Evolutionary conservation across 2,329 filamentous ascomycete species (phyloP).

Genomic region (Ambrosiella xylebori): DNA sequence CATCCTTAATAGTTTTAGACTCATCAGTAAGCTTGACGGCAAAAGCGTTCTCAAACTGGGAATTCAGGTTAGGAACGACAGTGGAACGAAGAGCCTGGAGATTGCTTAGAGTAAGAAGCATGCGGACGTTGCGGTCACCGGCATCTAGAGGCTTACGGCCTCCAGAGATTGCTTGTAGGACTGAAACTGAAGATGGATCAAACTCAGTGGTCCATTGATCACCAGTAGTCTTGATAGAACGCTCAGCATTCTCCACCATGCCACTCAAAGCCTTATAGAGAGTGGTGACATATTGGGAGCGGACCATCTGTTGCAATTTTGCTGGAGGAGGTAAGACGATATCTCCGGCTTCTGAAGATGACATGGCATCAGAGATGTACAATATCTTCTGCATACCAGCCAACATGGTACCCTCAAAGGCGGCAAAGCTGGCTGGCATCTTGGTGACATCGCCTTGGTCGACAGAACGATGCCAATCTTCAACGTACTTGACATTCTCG

Average conservation of each 20-base stretch:
- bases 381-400: slow-evolving; percentile 86
- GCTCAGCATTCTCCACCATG: slow-evolving; percentile 93
- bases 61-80: slow-evolving; percentile 72
- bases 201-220: slow-evolving; percentile 40
- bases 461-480: slow-evolving; percentile 76
- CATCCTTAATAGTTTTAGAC: slow-evolving; percentile 77
- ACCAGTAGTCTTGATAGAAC: slow-evolving; percentile 45
- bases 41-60: slow-evolving; percentile 85
- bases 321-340: slow-evolving; percentile 72
- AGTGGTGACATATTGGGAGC: slow-evolving; percentile 81
- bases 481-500: slow-evolving; percentile 77
- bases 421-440: slow-evolving; percentile 72
- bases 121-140: slow-evolving; percentile 60
- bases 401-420: slow-evolving; percentile 70
- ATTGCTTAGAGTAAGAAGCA: slow-evolving; percentile 87
- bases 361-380: slow-evolving; percentile 74
- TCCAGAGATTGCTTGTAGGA: background rate
- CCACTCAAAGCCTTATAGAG: slow-evolving; percentile 87
- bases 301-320: slow-evolving; percentile 79
- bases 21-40: slow-evolving; percentile 90
- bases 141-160: slow-evolving; percentile 34
- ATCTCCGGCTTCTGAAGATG: slow-evolving; percentile 52
- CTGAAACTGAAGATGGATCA: slow-evolving; percentile 17
- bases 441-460: slow-evolving; percentile 77
- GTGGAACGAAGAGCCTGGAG: slow-evolving; percentile 67